Conservation (phyloP, 176 grass and related monocot genomes). For the Carex pumila region DNA sequence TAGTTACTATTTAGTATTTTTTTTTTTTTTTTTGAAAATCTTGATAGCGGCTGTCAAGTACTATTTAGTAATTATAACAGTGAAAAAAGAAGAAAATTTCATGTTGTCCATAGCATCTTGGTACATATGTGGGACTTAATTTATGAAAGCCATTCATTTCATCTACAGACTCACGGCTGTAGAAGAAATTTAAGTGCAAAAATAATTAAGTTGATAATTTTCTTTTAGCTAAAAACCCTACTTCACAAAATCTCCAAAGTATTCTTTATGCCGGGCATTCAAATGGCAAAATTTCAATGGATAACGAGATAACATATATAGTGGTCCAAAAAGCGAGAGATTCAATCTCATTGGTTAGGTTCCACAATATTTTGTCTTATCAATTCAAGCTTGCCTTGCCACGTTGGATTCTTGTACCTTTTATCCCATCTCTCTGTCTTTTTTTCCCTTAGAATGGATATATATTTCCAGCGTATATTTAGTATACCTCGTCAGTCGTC, state of each 20-base stretch:
- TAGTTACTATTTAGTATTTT: too few species aligned
- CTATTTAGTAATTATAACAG: too few species aligned
- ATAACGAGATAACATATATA: neutral
- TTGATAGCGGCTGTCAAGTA: too few species aligned
- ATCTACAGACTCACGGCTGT: neutral
- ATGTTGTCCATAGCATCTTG: neutral
- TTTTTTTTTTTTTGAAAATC: too few species aligned
- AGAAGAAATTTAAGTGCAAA: neutral
- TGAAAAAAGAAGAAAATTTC: too few species aligned
- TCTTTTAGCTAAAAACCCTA: neutral
- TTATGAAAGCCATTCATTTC: too few species aligned
- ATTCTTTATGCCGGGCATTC: slow-evolving; percentile 13
- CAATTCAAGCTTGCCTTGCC: neutral
- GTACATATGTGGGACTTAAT: neutral
- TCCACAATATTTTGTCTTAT: neutral
- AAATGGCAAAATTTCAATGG: slow-evolving; percentile 11
- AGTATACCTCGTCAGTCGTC: too few species aligned
- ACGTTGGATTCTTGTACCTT: slow-evolving; percentile 6
- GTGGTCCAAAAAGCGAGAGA: neutral
- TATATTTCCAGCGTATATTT: neutral
- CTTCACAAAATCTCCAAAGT: neutral
- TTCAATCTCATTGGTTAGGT: neutral
- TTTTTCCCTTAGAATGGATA: neutral
- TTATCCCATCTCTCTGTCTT: neutral
- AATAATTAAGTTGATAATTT: neutral